A percentile compares a stretch with the other conserved stretches of the same genome.
Conservation (phyloP, 768 basidiomycete genomes). For the Lentinula edodes region DNA sequence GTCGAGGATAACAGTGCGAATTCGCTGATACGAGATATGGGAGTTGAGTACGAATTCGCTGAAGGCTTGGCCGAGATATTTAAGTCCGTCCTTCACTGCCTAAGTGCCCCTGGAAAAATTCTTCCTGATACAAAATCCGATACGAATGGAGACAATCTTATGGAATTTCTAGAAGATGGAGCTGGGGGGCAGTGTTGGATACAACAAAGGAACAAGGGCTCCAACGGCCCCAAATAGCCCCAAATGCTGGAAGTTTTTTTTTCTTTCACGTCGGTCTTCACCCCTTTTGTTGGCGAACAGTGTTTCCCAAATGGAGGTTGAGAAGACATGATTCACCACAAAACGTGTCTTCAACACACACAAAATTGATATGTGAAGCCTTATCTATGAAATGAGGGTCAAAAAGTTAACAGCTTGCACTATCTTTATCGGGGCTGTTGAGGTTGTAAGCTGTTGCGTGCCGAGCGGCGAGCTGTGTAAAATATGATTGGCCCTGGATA, state of each 20-base stretch:
- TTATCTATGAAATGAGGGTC: background rate
- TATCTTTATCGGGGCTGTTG: background rate
- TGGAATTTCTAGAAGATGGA: background rate
- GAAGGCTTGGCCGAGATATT: background rate
- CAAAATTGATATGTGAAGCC: background rate
- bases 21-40: background rate
- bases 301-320: background rate
- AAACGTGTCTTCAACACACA: background rate
- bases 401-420: background rate
- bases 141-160: background rate
- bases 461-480: background rate
- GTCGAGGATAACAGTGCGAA: background rate
- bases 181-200: background rate
- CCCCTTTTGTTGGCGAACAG: background rate
- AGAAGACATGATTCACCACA: background rate
- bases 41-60: background rate
- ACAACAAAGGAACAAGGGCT: background rate
- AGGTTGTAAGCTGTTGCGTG: background rate
- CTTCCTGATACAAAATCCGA: background rate
- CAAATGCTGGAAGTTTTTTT: background rate
- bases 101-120: background rate
- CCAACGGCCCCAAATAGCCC: constrained; percentile 1
- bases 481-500: background rate
- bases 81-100: background rate
- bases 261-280: background rate